Percentiles rank a stretch among this genome's conserved stretches.
Evolutionary conservation across 2,329 filamentous ascomycete species (phyloP).

Genomic region (Alternaria rosae): DNA sequence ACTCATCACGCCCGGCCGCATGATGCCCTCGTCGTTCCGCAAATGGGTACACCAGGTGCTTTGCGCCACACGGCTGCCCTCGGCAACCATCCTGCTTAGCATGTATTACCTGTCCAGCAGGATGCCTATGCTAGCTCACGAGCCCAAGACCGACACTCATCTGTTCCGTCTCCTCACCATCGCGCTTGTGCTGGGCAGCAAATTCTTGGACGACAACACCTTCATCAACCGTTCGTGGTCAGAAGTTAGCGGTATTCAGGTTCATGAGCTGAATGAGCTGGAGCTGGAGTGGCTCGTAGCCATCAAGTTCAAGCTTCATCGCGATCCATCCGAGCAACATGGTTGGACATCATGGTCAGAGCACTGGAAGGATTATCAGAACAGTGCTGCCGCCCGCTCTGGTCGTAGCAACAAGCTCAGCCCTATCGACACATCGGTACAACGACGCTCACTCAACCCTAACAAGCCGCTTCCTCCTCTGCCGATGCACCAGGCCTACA

Average conservation of each 20-base stretch:
- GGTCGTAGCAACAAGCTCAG: constrained; percentile 58
- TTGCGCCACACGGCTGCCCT: constrained; percentile 86
- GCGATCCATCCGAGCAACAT: constrained; percentile 79
- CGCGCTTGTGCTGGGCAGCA: constrained; percentile 85
- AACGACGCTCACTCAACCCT: constrained; percentile 57
- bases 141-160: constrained; percentile 66
- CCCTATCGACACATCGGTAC: constrained; percentile 70
- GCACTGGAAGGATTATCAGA: constrained; percentile 71
- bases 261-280: constrained; percentile 81
- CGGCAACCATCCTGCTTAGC: constrained; percentile 87
- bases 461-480: constrained; percentile 56
- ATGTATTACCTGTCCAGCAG: constrained; percentile 88
- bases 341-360: constrained; percentile 71
- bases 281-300: constrained; percentile 87
- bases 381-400: constrained; percentile 54
- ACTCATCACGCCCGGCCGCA: constrained; percentile 69
- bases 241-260: constrained; percentile 88
- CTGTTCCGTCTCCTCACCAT: constrained; percentile 89
- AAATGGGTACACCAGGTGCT: constrained; percentile 93
- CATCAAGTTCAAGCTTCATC: constrained; percentile 85
- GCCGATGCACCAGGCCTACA: constrained; percentile 52
- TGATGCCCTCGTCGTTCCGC: constrained; percentile 76
- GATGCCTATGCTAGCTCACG: constrained; percentile 73
- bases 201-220: constrained; percentile 95
- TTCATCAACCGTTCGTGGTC: constrained; percentile 98